Evolutionary conservation across 2,329 filamentous ascomycete species (phyloP).

Genomic region (Neopestalotiopsis sp.): DNA sequence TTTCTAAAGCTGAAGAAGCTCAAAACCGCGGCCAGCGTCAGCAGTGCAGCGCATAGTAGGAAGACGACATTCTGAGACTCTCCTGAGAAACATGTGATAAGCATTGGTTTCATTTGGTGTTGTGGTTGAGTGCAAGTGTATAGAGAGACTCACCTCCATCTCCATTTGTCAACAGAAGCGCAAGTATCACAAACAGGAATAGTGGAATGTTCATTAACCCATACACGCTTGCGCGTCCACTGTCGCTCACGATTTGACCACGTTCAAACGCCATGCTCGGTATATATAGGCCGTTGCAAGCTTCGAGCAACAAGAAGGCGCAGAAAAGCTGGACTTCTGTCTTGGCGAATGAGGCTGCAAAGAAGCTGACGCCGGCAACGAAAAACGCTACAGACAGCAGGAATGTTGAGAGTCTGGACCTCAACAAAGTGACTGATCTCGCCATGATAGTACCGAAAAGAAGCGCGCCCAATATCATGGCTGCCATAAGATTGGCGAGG

Average conservation of each 20-base stretch:
- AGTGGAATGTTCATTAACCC: constrained; percentile 53
- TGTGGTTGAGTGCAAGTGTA: neutral
- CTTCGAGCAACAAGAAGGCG: constrained; percentile 37
- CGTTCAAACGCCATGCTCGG: constrained; percentile 39
- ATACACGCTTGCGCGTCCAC: constrained; percentile 35
- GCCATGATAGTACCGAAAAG: constrained; percentile 48
- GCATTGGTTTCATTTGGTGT: neutral
- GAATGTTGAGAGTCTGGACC: neutral
- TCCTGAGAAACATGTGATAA: constrained; percentile 15
- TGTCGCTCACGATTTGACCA: constrained; percentile 34
- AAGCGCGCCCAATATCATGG: constrained; percentile 64
- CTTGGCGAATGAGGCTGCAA: constrained; percentile 26
- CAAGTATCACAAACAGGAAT: constrained; percentile 61
- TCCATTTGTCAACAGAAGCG: constrained; percentile 45
- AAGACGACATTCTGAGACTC: constrained; percentile 29
- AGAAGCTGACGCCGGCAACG: constrained; percentile 30
- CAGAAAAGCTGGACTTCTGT: constrained; percentile 31
- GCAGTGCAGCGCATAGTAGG: constrained; percentile 28
- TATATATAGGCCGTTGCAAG: constrained; percentile 40
- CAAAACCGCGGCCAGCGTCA: constrained; percentile 29
- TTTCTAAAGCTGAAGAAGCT: constrained; percentile 21
- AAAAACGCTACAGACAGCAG: constrained; percentile 31
- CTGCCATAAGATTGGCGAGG: constrained; percentile 64
- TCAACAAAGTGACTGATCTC: constrained; percentile 23
- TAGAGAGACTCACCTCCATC: constrained; percentile 24